A percentile compares a stretch with the other conserved stretches of the same genome.
Evolutionary conservation across 768 basidiomycete genomes (phyloP).

Genomic region (Tylopilus rubrobrunneus): DNA sequence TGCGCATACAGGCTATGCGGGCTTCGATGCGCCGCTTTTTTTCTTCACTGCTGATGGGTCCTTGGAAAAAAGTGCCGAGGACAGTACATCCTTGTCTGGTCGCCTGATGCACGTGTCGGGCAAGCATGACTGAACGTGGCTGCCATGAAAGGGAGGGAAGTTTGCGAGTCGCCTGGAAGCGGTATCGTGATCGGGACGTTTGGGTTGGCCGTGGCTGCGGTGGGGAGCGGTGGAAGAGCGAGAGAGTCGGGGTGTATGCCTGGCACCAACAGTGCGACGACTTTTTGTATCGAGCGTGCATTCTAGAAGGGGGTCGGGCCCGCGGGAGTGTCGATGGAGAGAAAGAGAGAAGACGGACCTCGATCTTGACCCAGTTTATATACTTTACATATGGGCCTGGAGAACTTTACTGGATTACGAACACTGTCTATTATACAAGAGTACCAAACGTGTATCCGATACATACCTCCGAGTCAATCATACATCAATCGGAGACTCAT

Average conservation of each 20-base stretch:
- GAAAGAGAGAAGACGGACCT: constrained; percentile 43
- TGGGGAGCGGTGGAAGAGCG: constrained; percentile 65
- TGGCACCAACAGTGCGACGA: constrained; percentile 77
- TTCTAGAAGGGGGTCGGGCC: constrained; percentile 59
- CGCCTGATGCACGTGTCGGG: constrained; percentile 93
- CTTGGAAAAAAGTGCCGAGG: constrained; percentile 76
- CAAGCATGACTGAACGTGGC: constrained; percentile 89
- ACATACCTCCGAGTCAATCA: too few species aligned
- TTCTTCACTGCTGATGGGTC: constrained; percentile 76
- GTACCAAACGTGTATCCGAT: too few species aligned
- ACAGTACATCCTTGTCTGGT: constrained; percentile 83
- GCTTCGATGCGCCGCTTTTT: constrained; percentile 60
- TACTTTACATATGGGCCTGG: too few species aligned
- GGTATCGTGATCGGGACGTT: constrained; percentile 52
- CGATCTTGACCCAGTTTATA: constrained; percentile 81
- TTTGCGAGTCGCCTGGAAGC: constrained; percentile 28
- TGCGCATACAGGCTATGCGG: constrained; percentile 34
- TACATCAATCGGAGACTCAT: too few species aligned
- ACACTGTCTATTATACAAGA: too few species aligned
- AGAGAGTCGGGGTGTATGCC: constrained; percentile 78
- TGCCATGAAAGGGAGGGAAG: constrained; percentile 61
- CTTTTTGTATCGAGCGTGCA: constrained; percentile 65
- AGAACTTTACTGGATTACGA: too few species aligned
- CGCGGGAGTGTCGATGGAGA: background rate
- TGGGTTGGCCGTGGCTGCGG: constrained; percentile 57